Evolutionary conservation across 176 grass and related monocot species (phyloP).

Genomic region (Raddia guianensis): DNA sequence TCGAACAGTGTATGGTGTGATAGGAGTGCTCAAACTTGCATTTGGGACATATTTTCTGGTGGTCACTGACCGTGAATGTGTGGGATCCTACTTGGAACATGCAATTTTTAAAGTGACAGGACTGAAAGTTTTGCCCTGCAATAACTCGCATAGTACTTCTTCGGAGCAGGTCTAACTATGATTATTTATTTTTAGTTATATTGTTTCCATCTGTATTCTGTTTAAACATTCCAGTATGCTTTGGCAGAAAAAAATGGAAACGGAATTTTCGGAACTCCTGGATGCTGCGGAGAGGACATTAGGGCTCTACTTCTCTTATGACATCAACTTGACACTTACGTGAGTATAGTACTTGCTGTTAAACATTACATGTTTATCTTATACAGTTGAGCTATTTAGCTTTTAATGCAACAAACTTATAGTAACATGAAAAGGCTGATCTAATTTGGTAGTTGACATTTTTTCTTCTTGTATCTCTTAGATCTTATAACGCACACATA

Average conservation of each 20-base stretch:
- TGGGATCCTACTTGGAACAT: constrained; percentile 86
- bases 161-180: constrained; percentile 66
- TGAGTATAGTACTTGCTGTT: constrained; percentile 33
- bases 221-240: constrained; percentile 33
- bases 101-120: constrained; percentile 87
- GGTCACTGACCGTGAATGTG: constrained; percentile 76
- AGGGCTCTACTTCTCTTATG: constrained; percentile 93
- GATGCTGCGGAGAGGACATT: constrained; percentile 71
- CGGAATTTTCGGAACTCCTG: constrained; percentile 70
- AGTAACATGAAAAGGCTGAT: background rate
- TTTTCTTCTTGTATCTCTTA: background rate
- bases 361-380: constrained; percentile 25
- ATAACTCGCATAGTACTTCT: constrained; percentile 66
- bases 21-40: constrained; percentile 94
- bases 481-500: background rate
- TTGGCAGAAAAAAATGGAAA: constrained; percentile 92
- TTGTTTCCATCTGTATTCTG: constrained; percentile 22
- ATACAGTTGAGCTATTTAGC: constrained; percentile 14
- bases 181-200: constrained; percentile 35
- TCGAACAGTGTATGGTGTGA: constrained; percentile 70
- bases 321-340: constrained; percentile 91
- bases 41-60: constrained; percentile 88
- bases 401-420: constrained; percentile 8
- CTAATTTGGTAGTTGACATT: constrained; percentile 13
- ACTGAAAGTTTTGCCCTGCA: constrained; percentile 83